Conservation (phyloP, 2,329 filamentous ascomycete species). For the Verticillium nonalfalfae region DNA sequence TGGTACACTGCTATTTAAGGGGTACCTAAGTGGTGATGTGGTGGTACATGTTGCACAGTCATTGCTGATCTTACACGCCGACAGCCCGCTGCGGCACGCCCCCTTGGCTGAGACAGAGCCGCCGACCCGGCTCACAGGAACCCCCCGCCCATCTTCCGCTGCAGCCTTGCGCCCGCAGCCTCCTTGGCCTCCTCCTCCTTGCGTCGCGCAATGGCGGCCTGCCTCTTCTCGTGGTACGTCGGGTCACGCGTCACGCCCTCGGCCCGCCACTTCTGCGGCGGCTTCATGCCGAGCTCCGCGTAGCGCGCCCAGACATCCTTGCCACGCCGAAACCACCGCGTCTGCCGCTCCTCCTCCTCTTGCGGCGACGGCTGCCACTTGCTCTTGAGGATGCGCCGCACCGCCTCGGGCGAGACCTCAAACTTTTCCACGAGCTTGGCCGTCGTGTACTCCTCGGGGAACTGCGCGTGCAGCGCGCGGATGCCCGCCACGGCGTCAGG, state of each 20-base stretch:
- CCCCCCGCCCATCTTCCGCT: constrained; percentile 18
- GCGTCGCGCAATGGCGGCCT: constrained; percentile 17
- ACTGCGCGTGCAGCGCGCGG: constrained; percentile 69
- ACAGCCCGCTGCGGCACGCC: not conserved
- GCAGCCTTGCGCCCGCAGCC: constrained; percentile 12
- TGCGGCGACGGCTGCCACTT: constrained; percentile 61
- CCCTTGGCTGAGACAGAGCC: not conserved
- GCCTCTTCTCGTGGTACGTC: constrained; percentile 29
- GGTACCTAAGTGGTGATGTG: no score
- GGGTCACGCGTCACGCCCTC: constrained; percentile 44
- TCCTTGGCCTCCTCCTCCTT: constrained; percentile 21
- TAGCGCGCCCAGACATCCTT: constrained; percentile 52
- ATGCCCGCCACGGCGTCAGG: constrained; percentile 91
- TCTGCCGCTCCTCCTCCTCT: constrained; percentile 51
- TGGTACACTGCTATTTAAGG: not conserved
- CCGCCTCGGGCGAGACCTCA: constrained; percentile 78
- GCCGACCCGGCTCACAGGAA: constrained; percentile 14
- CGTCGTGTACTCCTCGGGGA: constrained; percentile 73
- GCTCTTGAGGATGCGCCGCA: constrained; percentile 77
- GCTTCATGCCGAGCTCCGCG: constrained; percentile 55
- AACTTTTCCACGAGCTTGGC: constrained; percentile 70
- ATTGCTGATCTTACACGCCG: not conserved
- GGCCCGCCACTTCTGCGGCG: constrained; percentile 52
- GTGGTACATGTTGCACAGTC: not conserved
- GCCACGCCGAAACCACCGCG: constrained; percentile 56